Percentiles rank a stretch among this genome's conserved stretches.
phyloP scores from a whole-genome alignment of 148 eudicot genomes.

The Rhododendron kiyosumense region DNA sequence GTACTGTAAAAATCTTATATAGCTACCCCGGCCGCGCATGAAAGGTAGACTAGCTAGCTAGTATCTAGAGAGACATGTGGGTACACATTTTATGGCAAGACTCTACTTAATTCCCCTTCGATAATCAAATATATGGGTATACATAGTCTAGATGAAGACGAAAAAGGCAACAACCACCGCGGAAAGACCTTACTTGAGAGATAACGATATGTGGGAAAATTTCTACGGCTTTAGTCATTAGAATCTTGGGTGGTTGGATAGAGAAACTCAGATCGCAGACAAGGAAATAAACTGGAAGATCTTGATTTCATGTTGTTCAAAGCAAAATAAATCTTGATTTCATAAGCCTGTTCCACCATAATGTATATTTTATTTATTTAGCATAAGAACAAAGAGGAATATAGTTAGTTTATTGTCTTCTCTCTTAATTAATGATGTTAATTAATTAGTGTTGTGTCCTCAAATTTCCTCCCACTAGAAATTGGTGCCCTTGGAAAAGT shows the following conservation, averaged over 20 bases:
- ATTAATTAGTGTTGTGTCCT: background rate
- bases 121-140: background rate
- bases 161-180: background rate
- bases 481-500: background rate
- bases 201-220: background rate
- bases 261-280: slow-evolving; percentile 5
- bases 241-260: background rate
- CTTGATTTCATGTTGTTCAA: background rate
- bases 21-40: background rate
- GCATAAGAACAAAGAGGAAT: background rate
- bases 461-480: background rate
- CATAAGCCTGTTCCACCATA: slow-evolving; percentile 1
- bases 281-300: slow-evolving; percentile 12
- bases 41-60: background rate
- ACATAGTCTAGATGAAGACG: background rate
- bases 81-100: background rate
- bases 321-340: background rate
- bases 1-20: background rate
- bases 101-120: background rate
- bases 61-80: background rate
- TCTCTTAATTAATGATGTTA: background rate
- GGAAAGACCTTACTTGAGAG: background rate
- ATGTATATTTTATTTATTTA: background rate
- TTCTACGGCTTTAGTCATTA: background rate
- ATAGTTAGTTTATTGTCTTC: no score